Conservation (phyloP, 1,284 basidiomycete species). For the Cerrena zonata region DNA sequence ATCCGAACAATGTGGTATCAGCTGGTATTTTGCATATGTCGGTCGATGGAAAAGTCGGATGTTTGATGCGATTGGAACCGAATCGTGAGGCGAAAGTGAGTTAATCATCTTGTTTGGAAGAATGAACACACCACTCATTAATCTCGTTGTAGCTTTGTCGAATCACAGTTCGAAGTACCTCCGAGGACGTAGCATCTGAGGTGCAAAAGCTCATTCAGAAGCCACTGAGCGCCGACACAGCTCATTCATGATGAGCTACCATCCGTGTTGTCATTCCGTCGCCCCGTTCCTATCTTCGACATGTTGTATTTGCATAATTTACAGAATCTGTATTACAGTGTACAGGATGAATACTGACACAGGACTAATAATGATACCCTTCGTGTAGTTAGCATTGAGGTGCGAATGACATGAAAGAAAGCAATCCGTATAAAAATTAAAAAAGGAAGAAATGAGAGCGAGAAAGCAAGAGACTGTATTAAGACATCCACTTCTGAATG, state of each 20-base stretch:
- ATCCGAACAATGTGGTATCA: slow-evolving; percentile 82
- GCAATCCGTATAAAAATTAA: not conserved
- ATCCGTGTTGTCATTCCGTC: not conserved
- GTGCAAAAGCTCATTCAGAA: slow-evolving; percentile 66
- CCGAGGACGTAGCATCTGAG: slow-evolving; percentile 83
- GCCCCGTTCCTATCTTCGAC: not conserved
- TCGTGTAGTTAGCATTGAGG: slow-evolving; percentile 2
- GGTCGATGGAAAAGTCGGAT: slow-evolving; percentile 87
- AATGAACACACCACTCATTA: slow-evolving; percentile 1
- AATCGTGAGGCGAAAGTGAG: slow-evolving; percentile 88
- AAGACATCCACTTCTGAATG: not conserved
- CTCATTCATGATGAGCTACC: not conserved
- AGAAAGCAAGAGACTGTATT: not conserved
- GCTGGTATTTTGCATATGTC: slow-evolving; percentile 91
- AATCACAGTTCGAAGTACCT: slow-evolving; percentile 90
- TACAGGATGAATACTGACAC: slow-evolving; percentile 6
- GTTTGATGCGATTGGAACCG: slow-evolving; percentile 87
- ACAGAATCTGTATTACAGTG: slow-evolving; percentile 8
- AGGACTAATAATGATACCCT: slow-evolving; percentile 9
- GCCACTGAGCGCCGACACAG: slow-evolving; percentile 33
- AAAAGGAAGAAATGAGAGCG: not conserved
- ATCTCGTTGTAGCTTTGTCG: slow-evolving; percentile 69
- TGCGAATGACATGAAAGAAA: not conserved
- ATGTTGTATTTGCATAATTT: slow-evolving; percentile 4
- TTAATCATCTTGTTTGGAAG: slow-evolving; percentile 3